A percentile compares a stretch with the other conserved stretches of the same genome.
Evolutionary conservation across 805 yeast species (phyloP).

Genomic region (Blastobotrys peoriensis): DNA sequence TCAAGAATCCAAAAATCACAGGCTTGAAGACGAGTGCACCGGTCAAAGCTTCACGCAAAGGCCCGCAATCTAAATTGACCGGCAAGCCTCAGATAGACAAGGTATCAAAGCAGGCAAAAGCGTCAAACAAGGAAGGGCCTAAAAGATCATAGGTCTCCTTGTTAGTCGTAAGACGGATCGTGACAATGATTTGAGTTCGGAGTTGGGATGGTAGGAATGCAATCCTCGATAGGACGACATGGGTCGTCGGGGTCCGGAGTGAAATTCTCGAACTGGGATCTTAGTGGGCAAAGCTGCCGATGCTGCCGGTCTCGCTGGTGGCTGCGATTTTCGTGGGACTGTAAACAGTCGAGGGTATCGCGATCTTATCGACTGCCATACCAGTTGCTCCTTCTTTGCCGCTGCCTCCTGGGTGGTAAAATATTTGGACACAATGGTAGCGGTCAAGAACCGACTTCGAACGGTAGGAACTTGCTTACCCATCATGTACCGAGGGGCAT

Average conservation of each 20-base stretch:
- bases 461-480: background rate
- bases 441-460: background rate
- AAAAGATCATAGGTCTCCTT: no score
- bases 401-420: background rate
- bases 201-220: no score
- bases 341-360: background rate
- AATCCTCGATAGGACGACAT: no score
- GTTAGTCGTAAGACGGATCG: no score
- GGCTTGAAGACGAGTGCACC: constrained; percentile 4
- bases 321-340: no score
- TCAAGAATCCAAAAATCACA: background rate
- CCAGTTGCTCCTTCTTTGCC: background rate
- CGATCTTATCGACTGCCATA: background rate
- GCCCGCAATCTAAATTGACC: background rate
- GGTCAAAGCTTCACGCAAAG: background rate
- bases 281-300: no score
- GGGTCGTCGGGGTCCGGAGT: background rate
- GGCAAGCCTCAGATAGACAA: no score
- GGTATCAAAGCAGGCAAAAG: no score
- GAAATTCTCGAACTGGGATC: background rate
- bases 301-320: no score
- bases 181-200: no score
- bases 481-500: background rate
- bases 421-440: background rate
- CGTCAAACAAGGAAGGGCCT: no score